Evolutionary conservation across 108 stramenopile species (phyloP), one percentile per base, ranked within the genome.

Genomic region (Skeletonema grethae): DNA sequence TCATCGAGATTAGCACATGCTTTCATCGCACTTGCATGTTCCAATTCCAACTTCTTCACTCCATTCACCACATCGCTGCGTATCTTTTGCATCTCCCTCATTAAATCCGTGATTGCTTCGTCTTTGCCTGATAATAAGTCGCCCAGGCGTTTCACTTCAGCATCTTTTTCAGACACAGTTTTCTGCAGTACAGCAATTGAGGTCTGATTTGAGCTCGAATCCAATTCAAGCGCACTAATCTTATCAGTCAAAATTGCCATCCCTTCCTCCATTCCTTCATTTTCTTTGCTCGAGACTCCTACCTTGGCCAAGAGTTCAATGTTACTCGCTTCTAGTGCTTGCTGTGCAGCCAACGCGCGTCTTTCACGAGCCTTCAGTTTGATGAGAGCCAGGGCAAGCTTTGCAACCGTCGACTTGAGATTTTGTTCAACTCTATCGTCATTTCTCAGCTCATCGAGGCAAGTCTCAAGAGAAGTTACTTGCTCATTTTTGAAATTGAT

Each of bases 321-420:
- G 57, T 32, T 58, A 13, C 15, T 31, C 9, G 11, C 57, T 13
- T 8, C 9, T 1, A 58, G 57, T 4, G 57, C 15, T n/a, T 28
- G 29, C 24, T 58, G 28, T 5, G 2, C 57, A 28, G 28, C 22
- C 57, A 31, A 3, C 5, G 32, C 28, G 15, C 13, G 28, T 31
- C 28, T 31, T 13, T 58, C 57, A 5, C 57, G 57, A 28, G 29
- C 57, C 18, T 58, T 58, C 12, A 58, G 28, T 58, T 58, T 58
- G 12, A 58, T 15, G 4, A 58, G 57, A n/a, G 57, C 22, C 13
- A n/a, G 13, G 12, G 57, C 57, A 13, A 58, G 22, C 32, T 22
- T 58, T 3, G 57, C 57, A 28, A 58, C 18, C 57, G 32, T 58
- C 57, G 13, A 58, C 13, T 58, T 28, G 29, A 58, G 57, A 32